A percentile compares a stretch with the other conserved stretches of the same genome.
phyloP scores from a whole-genome alignment of 352 stramenopile species.

The Globisporangium takayamanum region DNA sequence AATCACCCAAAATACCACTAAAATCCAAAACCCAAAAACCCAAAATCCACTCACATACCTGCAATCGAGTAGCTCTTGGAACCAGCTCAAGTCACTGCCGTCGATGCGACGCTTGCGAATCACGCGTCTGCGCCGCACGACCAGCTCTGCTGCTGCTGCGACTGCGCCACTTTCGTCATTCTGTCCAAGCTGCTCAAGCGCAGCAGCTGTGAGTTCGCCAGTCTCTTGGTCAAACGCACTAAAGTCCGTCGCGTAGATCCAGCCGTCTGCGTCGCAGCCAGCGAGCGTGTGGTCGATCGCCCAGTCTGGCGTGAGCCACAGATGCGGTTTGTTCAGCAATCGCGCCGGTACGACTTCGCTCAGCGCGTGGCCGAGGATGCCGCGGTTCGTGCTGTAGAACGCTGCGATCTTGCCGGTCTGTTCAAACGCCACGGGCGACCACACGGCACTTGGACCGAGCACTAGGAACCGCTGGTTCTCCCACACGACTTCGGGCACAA shows the following conservation, averaged over 20 bases:
- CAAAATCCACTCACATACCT: constrained; percentile 25
- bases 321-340: constrained; percentile 60
- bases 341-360: constrained; percentile 56
- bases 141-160: constrained; percentile 10
- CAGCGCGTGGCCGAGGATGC: constrained; percentile 43
- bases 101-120: constrained; percentile 65
- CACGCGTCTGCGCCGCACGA: constrained; percentile 45
- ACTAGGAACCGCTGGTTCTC: constrained; percentile 29
- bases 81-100: constrained; percentile 72
- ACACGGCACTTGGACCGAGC: constrained; percentile 6
- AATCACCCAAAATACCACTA: background rate
- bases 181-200: constrained; percentile 2
- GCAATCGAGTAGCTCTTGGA: constrained; percentile 76
- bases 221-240: constrained; percentile 20
- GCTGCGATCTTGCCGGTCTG: constrained; percentile 31
- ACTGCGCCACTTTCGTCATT: background rate
- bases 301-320: constrained; percentile 66
- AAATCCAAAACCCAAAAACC: background rate
- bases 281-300: constrained; percentile 44
- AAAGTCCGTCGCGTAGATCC: constrained; percentile 55
- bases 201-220: background rate
- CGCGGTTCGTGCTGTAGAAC: constrained; percentile 63
- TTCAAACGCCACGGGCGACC: constrained; percentile 40
- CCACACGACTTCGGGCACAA: constrained; percentile 52
- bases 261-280: constrained; percentile 57